Evolutionary conservation across 2,329 filamentous ascomycete species (phyloP), one percentile per base, ranked within the genome.

Genomic region (Fusarium tjaetaba): DNA sequence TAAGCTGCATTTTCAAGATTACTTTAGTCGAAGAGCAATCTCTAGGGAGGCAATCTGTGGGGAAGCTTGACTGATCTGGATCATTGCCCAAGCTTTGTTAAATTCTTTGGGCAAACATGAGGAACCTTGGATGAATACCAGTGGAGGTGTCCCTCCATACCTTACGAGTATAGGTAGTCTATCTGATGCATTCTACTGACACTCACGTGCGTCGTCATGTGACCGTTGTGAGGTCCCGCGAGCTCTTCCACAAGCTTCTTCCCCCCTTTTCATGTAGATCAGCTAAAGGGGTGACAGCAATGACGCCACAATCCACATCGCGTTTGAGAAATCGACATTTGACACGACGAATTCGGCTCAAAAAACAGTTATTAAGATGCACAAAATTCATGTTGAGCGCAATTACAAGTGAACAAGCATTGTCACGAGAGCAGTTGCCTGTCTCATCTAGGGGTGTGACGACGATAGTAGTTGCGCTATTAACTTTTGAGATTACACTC

Each of bases 351-450:
- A 56, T 32, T 58, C n/a, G 66, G 36, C 20, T 39, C 49, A 52
- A 61, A 59, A 59, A 46, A 42, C 42, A 48, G 59, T 65, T 42
- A 65, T 46, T 45, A 24, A 68, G 57, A 62, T 64, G 62, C 41
- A 58, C 45, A 30, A 38, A 48, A 53, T 38, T 68, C 38, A 58
- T 62, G 42, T 53, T 45, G 32, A 68, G 57, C 64, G 48, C 42
- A 68, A 73, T 71, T 72, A 59, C 32, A 46, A 51, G 28, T 18
- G 58, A 56, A 55, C 45, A 24, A 51, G 66, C 61, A 52, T 34
- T 46, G 56, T 73, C 71, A 73, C 71, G 68, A 74, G 71, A 65
- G 63, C 68, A 73, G 68, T 73, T 73, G 51, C 71, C 71, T 59
- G 26, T 67, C 61, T 70, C 65, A 73, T 73, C 61, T 55, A 72